Evolutionary conservation across 2,329 filamentous ascomycete species (phyloP).

Genomic region (Aspergillus candidus): DNA sequence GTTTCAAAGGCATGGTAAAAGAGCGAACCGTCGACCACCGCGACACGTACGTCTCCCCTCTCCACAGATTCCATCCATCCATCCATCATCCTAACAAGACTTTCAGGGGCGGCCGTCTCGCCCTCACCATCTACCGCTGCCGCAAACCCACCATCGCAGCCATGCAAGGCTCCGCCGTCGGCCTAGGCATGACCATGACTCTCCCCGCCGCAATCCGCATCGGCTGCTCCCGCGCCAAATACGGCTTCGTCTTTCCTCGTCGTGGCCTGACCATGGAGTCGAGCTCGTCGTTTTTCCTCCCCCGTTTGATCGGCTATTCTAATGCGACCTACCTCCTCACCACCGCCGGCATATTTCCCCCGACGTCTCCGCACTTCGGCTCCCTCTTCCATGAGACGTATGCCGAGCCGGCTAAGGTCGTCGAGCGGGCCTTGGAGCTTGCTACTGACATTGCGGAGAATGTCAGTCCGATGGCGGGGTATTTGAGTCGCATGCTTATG

Average conservation of each 20-base stretch:
- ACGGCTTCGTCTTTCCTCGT: conserved; percentile 67
- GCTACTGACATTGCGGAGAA: conserved; percentile 62
- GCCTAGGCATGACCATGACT: conserved; percentile 54
- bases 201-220: conserved; percentile 51
- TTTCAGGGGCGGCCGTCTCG: conserved; percentile 22
- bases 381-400: conserved; percentile 60
- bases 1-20: conserved; percentile 38
- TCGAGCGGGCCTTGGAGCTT: conserved; percentile 59
- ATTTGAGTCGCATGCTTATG: conserved; percentile 66
- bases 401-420: conserved; percentile 51
- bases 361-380: conserved; percentile 45
- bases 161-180: conserved; percentile 51
- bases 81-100: conserved; percentile 35
- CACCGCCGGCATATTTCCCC: conserved; percentile 55
- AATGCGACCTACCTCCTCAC: conserved; percentile 42
- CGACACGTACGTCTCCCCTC: conserved; percentile 41
- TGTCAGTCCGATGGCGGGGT: conserved; percentile 58
- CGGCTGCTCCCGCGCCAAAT: conserved; percentile 53
- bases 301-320: conserved; percentile 55
- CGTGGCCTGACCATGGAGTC: conserved; percentile 67
- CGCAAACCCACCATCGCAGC: conserved; percentile 52
- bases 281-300: conserved; percentile 63
- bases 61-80: conserved; percentile 24
- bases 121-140: conserved; percentile 50
- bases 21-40: conserved; percentile 44